Evolutionary conservation across 805 yeast species (phyloP).

Genomic region (Kodamaea leandrae): DNA sequence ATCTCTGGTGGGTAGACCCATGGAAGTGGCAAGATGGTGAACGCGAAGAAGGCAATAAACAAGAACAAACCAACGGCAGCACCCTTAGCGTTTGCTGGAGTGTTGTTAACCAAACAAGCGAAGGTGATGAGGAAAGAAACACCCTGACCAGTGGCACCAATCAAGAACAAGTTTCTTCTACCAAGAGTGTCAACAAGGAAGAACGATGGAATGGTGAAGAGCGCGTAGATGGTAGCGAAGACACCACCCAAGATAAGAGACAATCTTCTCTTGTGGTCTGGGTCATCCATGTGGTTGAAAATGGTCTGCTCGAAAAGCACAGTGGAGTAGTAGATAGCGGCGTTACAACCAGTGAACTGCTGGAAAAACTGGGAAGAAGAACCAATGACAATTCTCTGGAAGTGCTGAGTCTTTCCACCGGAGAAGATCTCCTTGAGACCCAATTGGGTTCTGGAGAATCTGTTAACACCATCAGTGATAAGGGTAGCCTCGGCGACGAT

Average conservation of each 20-base stretch:
- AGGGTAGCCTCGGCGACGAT: constrained; percentile 44
- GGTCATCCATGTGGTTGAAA: constrained; percentile 7
- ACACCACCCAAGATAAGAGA: constrained; percentile 65
- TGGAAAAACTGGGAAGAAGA: constrained; percentile 67
- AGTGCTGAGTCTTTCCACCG: constrained; percentile 59
- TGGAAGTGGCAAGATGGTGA: constrained; percentile 44
- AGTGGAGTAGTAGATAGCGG: constrained; percentile 64
- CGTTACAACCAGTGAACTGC: constrained; percentile 71
- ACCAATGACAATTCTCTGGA: constrained; percentile 60
- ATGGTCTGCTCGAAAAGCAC: constrained; percentile 53
- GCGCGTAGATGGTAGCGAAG: constrained; percentile 58
- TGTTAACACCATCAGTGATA: constrained; percentile 49
- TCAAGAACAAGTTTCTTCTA: constrained; percentile 44
- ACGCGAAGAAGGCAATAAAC: constrained; percentile 43
- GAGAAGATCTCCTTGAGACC: constrained; percentile 43
- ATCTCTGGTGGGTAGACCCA: constrained; percentile 50
- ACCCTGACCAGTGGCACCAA: constrained; percentile 45
- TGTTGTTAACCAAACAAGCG: constrained; percentile 36
- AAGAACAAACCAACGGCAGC: constrained; percentile 47
- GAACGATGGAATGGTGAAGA: constrained; percentile 47
- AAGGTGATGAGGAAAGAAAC: constrained; percentile 39
- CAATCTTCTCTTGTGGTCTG: constrained; percentile 46
- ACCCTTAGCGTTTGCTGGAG: constrained; percentile 39
- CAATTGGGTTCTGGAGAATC: constrained; percentile 45
- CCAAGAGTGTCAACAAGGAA: constrained; percentile 43